Evolutionary conservation across 2,329 filamentous ascomycete species (phyloP).

Genomic region (Fusarium mundagurra): DNA sequence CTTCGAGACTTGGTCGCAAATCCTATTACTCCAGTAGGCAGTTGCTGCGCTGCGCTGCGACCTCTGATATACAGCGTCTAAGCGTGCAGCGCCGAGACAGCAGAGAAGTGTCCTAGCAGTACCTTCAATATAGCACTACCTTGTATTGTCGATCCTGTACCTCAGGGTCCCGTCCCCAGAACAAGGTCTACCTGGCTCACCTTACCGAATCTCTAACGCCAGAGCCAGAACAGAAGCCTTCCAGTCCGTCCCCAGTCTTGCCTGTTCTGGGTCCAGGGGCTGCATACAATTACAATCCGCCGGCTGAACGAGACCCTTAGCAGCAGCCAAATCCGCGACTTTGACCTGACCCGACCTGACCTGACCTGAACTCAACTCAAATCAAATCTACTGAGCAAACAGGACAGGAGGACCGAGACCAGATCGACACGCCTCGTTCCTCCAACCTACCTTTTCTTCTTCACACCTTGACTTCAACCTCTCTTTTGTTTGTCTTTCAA

Average conservation of each 20-base stretch:
- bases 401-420: conserved; percentile 13
- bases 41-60: conserved; percentile 9
- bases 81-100: not conserved
- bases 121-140: not conserved
- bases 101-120: not conserved
- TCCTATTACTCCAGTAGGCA: conserved; percentile 26
- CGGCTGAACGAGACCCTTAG: conserved; percentile 30
- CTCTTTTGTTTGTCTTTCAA: conserved; percentile 14
- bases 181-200: conserved; percentile 2
- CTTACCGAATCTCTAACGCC: not conserved
- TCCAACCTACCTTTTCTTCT: conserved; percentile 4
- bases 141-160: conserved; percentile 17
- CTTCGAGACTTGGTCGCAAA: conserved; percentile 35
- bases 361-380: not conserved
- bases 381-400: conserved; percentile 9
- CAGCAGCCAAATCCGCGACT: conserved; percentile 13
- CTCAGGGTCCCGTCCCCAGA: conserved; percentile 7
- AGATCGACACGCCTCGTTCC: conserved; percentile 26
- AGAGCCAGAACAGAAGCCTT: conserved; percentile 31
- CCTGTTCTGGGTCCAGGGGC: conserved; percentile 34
- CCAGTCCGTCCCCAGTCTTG: conserved; percentile 14
- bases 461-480: conserved; percentile 9
- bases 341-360: not conserved
- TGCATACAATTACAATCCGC: conserved; percentile 31
- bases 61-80: not conserved